These are phyloP conservation scores for Ceratobasidium sp. DNA, from an alignment of 1,284 basidiomycete genomes.

Conservation along the genomic window DNA sequence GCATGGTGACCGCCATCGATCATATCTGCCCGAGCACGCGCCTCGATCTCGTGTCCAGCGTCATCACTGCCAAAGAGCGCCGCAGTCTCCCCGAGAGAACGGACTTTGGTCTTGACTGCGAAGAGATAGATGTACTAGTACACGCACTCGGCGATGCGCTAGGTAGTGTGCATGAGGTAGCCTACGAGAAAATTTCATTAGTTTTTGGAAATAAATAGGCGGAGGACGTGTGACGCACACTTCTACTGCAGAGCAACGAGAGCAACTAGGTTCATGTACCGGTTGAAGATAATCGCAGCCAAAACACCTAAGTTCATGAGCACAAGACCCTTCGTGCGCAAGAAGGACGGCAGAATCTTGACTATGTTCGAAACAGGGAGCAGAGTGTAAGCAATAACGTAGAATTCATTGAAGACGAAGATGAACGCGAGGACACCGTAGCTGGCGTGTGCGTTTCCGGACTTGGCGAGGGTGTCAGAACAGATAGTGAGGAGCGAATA, in stretches of 20 bases:
- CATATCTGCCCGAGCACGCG: slow-evolving; percentile 18
- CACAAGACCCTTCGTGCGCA: slow-evolving; percentile 77
- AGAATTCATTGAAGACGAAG: slow-evolving; percentile 77
- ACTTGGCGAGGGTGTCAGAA: slow-evolving; percentile 48
- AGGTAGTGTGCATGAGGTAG: slow-evolving; percentile 59
- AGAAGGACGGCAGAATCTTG: slow-evolving; percentile 76
- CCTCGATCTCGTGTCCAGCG: slow-evolving; percentile 41
- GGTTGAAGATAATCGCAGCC: slow-evolving; percentile 70
- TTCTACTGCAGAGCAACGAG: slow-evolving; percentile 28
- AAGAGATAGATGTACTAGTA: slow-evolving; percentile 71
- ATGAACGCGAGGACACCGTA: slow-evolving; percentile 70
- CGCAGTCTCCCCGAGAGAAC: slow-evolving; percentile 76
- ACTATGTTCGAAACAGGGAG: slow-evolving; percentile 67
- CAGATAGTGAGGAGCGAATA: slow-evolving; percentile 48
- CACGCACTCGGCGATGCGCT: slow-evolving; percentile 55
- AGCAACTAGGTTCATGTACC: slow-evolving; percentile 53
- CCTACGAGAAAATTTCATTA: too few species aligned
- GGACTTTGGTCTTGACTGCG: slow-evolving; percentile 74
- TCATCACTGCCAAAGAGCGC: slow-evolving; percentile 69
- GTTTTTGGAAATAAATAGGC: slow-evolving; percentile 66
- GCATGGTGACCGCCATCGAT: slow-evolving; percentile 12
- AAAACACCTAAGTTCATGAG: slow-evolving; percentile 66
- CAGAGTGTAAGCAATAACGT: slow-evolving; percentile 60
- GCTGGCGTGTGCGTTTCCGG: slow-evolving; percentile 41
- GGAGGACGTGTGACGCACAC: slow-evolving; percentile 41